Evolutionary conservation across 169 alveolate genomes (phyloP).

Genomic region (Plasmodium vivax): DNA sequence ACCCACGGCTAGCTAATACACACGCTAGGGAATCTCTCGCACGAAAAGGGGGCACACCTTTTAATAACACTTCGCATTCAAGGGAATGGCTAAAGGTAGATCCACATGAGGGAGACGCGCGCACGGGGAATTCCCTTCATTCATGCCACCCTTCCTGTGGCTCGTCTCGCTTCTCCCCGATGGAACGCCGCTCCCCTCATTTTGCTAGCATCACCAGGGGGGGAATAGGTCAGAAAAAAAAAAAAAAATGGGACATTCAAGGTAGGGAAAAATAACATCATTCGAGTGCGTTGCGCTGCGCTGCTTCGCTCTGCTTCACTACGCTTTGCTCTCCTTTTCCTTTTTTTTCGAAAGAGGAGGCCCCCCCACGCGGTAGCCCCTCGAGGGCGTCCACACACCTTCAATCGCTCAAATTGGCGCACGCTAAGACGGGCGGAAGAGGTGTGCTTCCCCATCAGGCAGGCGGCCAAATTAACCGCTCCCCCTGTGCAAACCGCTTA

Average conservation of each 20-base stretch:
- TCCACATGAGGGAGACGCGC: background rate
- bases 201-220: background rate
- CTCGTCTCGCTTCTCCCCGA: background rate
- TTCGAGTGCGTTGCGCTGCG: background rate
- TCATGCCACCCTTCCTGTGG: background rate
- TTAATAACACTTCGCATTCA: background rate
- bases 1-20: background rate
- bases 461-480: background rate
- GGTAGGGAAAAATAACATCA: background rate
- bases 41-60: background rate
- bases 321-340: background rate
- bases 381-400: background rate
- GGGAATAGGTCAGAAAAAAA: background rate
- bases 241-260: background rate
- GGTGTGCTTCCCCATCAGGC: background rate
- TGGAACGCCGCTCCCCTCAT: background rate
- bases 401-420: no score
- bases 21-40: background rate
- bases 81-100: background rate
- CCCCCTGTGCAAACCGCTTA: no score
- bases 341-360: background rate
- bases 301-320: background rate
- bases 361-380: background rate
- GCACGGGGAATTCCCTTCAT: background rate
- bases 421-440: no score